Percentiles rank a stretch among this genome's conserved stretches.
Conservation (phyloP, 257 asterid genomes). For the Solanum bukasovii region DNA sequence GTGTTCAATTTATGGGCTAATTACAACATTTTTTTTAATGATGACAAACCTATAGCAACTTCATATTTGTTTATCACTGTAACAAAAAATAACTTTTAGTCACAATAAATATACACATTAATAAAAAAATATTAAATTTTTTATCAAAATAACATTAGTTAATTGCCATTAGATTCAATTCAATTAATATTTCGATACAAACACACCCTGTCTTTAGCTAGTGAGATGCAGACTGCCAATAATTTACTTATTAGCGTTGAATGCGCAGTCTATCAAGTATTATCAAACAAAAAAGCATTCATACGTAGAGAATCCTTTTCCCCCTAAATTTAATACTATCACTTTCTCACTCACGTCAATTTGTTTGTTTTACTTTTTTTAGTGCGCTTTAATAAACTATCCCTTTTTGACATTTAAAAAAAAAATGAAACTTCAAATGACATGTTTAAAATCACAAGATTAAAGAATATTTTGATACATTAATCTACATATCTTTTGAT, state of each 20-base stretch:
- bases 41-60: no score
- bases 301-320: background rate
- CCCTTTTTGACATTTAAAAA: no score
- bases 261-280: conserved; percentile 1
- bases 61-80: no score
- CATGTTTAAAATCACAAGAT: no score
- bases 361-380: no score
- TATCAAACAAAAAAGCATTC: background rate
- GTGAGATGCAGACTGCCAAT: background rate
- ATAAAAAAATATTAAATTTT: background rate
- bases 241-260: background rate
- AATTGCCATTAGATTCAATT: no score
- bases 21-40: background rate
- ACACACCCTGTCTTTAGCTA: background rate
- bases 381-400: background rate
- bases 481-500: no score
- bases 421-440: no score
- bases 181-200: background rate
- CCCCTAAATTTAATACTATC: background rate
- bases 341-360: background rate
- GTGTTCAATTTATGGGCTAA: background rate
- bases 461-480: no score
- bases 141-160: no score
- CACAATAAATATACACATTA: no score
- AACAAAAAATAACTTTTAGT: no score